phyloP scores from a whole-genome alignment of 176 grass and related monocot species.

The Miscanthus lutarioriparius region DNA sequence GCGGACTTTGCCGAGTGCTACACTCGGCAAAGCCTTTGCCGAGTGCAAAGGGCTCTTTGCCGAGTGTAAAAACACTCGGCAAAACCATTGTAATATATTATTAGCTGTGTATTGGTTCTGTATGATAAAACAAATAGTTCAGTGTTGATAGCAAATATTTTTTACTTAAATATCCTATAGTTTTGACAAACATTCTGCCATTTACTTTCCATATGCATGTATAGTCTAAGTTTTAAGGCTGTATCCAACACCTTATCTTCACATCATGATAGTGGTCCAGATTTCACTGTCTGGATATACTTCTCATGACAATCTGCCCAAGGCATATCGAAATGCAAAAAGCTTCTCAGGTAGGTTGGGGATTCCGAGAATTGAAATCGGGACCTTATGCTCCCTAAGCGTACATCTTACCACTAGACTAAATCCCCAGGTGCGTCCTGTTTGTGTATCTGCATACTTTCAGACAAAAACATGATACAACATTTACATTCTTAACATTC shows the following conservation, averaged over 20 bases:
- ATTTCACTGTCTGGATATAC: not conserved
- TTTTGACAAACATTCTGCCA: not conserved
- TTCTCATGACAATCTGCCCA: not conserved
- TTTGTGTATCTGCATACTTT: not conserved
- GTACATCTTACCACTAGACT: slow-evolving; percentile 52
- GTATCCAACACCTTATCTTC: not conserved
- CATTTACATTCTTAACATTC: not conserved
- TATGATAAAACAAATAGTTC: not conserved
- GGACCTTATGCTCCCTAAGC: slow-evolving; percentile 42
- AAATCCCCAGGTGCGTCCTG: slow-evolving; percentile 25
- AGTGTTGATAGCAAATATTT: not conserved
- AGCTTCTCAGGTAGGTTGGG: not conserved
- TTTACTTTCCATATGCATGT: not conserved
- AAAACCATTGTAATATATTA: not conserved
- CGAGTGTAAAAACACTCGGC: no score
- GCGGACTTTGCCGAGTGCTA: no score
- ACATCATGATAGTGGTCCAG: slow-evolving; percentile 1
- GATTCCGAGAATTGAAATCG: slow-evolving; percentile 45
- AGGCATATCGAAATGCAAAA: slow-evolving; percentile 13
- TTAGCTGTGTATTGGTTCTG: not conserved
- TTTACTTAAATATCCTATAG: not conserved
- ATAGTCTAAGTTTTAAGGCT: not conserved
- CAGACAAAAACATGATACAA: not conserved
- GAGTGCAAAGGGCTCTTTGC: no score
- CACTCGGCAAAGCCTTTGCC: no score